A percentile compares a stretch with the other conserved stretches of the same genome.
phyloP scores from a whole-genome alignment of 1,284 basidiomycete genomes.

The Microbotryum scabiosae region DNA sequence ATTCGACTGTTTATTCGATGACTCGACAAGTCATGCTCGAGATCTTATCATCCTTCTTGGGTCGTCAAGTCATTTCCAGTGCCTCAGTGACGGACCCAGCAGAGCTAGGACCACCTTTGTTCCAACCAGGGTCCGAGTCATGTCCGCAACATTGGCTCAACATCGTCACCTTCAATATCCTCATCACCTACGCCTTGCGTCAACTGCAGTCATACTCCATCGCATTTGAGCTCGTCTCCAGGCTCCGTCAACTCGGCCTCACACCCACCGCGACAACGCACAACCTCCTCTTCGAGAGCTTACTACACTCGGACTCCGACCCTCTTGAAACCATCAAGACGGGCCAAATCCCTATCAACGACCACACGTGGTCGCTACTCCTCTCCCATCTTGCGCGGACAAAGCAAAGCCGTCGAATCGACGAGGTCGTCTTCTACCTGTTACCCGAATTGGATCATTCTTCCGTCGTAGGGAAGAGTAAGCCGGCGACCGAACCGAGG shows the following conservation, averaged over 20 bases:
- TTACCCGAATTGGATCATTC: constrained; percentile 25
- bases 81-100: background rate
- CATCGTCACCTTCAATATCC: constrained; percentile 11
- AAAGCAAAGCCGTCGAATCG: constrained; percentile 3
- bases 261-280: constrained; percentile 11
- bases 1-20: background rate
- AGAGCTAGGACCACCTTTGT: background rate
- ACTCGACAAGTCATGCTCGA: background rate
- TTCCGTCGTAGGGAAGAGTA: background rate
- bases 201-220: constrained; percentile 17
- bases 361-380: constrained; percentile 6
- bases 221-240: constrained; percentile 12
- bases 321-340: background rate
- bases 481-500: background rate
- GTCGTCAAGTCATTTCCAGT: background rate
- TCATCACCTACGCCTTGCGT: constrained; percentile 17
- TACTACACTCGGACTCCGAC: background rate
- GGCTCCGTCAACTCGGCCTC: constrained; percentile 3
- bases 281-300: constrained; percentile 10
- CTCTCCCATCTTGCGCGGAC: constrained; percentile 2
- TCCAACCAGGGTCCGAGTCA: background rate
- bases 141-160: constrained; percentile 1
- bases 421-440: constrained; percentile 16
- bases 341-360: background rate
- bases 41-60: background rate